These are phyloP conservation scores for Xylaria sp. DNA, from an alignment of 495 filamentous ascomycete genomes.

Conservation along the genomic window DNA sequence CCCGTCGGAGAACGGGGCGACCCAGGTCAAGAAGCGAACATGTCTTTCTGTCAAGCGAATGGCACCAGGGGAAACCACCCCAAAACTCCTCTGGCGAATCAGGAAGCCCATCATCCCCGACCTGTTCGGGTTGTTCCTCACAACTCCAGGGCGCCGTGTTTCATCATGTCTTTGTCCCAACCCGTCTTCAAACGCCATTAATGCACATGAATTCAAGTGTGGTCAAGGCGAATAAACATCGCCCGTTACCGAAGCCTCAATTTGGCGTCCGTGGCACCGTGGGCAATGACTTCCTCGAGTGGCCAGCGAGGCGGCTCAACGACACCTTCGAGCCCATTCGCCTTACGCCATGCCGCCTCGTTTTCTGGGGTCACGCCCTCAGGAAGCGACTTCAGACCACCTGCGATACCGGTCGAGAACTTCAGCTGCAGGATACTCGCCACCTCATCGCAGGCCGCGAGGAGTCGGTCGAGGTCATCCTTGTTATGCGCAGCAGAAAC, in stretches of 20 bases:
- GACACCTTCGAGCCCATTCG: slow-evolving; percentile 57
- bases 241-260: slow-evolving; percentile 61
- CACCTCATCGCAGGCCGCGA: slow-evolving; percentile 90
- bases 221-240: slow-evolving; percentile 16
- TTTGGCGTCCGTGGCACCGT: slow-evolving; percentile 82
- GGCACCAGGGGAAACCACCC: slow-evolving; percentile 26
- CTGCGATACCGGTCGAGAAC: slow-evolving; percentile 92
- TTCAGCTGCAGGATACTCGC: slow-evolving; percentile 93
- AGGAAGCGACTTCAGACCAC: slow-evolving; percentile 76
- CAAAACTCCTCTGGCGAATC: slow-evolving; percentile 22
- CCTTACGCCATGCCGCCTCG: slow-evolving; percentile 68
- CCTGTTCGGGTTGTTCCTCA: slow-evolving; percentile 19
- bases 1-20: slow-evolving; percentile 30
- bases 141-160: slow-evolving; percentile 43
- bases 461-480: slow-evolving; percentile 91
- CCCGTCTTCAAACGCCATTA: slow-evolving; percentile 37
- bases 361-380: slow-evolving; percentile 72
- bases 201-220: slow-evolving; percentile 33
- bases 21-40: slow-evolving; percentile 42
- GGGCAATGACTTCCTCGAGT: slow-evolving; percentile 78
- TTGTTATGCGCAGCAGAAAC: slow-evolving; percentile 96
- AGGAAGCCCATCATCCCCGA: slow-evolving; percentile 14
- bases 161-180: slow-evolving; percentile 34
- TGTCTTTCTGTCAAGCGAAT: slow-evolving; percentile 40
- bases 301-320: slow-evolving; percentile 79